These are phyloP conservation scores for Mercurialis annua DNA, from an alignment of 345 rosid genomes.

Conservation along the genomic window DNA sequence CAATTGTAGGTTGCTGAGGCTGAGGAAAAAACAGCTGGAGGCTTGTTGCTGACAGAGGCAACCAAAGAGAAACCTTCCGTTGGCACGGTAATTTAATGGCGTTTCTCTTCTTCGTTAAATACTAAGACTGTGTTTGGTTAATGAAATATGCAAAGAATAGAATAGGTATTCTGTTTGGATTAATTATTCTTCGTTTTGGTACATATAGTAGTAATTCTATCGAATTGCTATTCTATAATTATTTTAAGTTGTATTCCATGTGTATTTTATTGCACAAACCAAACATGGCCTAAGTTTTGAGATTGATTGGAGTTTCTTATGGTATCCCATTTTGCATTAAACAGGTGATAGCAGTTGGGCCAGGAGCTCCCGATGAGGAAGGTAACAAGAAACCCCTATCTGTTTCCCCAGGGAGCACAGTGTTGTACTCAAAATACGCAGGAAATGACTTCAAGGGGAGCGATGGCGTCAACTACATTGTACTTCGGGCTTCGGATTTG, in stretches of 20 bases:
- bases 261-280: no score
- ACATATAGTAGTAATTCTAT: no score
- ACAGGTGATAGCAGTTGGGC: constrained; percentile 86
- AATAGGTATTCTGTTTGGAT: no score
- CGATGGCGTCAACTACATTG: constrained; percentile 78
- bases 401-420: constrained; percentile 62
- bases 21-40: constrained; percentile 94
- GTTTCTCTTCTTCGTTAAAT: no score
- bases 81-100: constrained; percentile 51
- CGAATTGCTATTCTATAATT: background rate
- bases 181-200: no score
- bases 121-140: no score
- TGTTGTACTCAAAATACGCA: constrained; percentile 85
- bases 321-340: background rate
- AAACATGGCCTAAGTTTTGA: no score
- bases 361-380: constrained; percentile 80
- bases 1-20: constrained; percentile 74
- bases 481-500: constrained; percentile 75
- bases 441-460: constrained; percentile 84
- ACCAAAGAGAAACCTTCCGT: constrained; percentile 91
- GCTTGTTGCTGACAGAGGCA: constrained; percentile 77
- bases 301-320: no score
- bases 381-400: constrained; percentile 54
- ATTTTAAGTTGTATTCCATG: background rate
- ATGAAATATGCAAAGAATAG: no score